Evolutionary conservation across 108 stramenopile genomes (phyloP).

Genomic region (Skeletonema costatum): DNA sequence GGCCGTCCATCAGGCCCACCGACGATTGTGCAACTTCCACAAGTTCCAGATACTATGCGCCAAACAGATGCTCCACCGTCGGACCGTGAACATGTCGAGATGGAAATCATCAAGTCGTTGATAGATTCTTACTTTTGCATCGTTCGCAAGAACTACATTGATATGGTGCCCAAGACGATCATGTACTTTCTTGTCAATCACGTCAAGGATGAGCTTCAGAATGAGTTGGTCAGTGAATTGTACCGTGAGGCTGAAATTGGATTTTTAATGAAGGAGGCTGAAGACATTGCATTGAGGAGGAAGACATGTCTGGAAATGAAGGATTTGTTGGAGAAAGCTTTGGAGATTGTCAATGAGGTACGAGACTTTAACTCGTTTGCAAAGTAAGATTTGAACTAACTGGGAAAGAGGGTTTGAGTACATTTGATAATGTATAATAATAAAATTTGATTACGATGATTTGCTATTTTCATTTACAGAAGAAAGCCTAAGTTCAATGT

Average conservation of each 20-base stretch:
- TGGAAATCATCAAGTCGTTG: slow-evolving; percentile 95
- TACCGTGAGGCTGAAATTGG: slow-evolving; percentile 89
- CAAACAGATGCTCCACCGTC: slow-evolving; percentile 89
- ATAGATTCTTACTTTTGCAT: slow-evolving; percentile 96
- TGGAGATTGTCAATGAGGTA: slow-evolving; percentile 97
- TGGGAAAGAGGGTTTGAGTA: neutral
- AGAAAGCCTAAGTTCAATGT: neutral
- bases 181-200: slow-evolving; percentile 99
- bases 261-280: slow-evolving; percentile 88
- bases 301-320: slow-evolving; percentile 93
- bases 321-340: slow-evolving; percentile 87
- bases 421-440: neutral
- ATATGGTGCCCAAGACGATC: slow-evolving; percentile 98
- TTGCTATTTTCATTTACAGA: neutral
- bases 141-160: slow-evolving; percentile 96
- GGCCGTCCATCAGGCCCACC: slow-evolving; percentile 51
- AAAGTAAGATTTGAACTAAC: neutral
- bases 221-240: slow-evolving; percentile 93
- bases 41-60: slow-evolving; percentile 93
- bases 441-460: neutral
- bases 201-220: slow-evolving; percentile 92
- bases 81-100: slow-evolving; percentile 89
- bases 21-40: slow-evolving; percentile 90
- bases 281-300: slow-evolving; percentile 88
- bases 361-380: slow-evolving; percentile 85